Percentiles rank a stretch among this genome's conserved stretches.
phyloP scores from a whole-genome alignment of 345 rosid genomes.

The Pugionium cornutum region DNA sequence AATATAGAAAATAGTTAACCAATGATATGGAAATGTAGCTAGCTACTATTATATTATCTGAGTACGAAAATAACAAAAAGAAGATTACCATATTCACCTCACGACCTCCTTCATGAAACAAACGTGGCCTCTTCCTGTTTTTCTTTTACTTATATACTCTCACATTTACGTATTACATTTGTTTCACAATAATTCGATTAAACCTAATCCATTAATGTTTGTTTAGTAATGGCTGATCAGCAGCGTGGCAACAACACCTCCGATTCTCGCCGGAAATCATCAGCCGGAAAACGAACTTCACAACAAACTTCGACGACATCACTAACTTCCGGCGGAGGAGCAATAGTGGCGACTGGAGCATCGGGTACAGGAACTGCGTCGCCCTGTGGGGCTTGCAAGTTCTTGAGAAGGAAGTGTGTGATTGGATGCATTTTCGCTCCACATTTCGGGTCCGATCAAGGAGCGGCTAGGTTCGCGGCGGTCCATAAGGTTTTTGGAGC shows the following conservation, averaged over 20 bases:
- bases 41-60: neutral
- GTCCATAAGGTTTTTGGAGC: conserved; percentile 98
- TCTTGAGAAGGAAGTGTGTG: conserved; percentile 91
- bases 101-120: conserved; percentile 76
- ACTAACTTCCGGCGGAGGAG: conserved; percentile 29
- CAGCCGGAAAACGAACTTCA: conserved; percentile 34
- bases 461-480: conserved; percentile 90
- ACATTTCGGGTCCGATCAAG: conserved; percentile 88
- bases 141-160: conserved; percentile 46
- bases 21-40: neutral
- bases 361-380: conserved; percentile 43
- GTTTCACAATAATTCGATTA: conserved; percentile 28
- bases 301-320: conserved; percentile 28
- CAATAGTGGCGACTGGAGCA: conserved; percentile 19
- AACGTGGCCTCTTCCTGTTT: conserved; percentile 55
- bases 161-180: conserved; percentile 37
- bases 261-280: conserved; percentile 51
- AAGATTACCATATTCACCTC: conserved; percentile 60
- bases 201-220: neutral
- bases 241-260: conserved; percentile 44
- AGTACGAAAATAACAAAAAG: conserved; percentile 30
- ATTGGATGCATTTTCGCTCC: conserved; percentile 95
- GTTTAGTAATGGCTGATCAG: conserved; percentile 52
- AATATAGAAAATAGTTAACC: too few relatives aligned
- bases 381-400: conserved; percentile 98